phyloP scores from a whole-genome alignment of 768 basidiomycete genomes.

The Rhodotorula sphaerocarpa region DNA sequence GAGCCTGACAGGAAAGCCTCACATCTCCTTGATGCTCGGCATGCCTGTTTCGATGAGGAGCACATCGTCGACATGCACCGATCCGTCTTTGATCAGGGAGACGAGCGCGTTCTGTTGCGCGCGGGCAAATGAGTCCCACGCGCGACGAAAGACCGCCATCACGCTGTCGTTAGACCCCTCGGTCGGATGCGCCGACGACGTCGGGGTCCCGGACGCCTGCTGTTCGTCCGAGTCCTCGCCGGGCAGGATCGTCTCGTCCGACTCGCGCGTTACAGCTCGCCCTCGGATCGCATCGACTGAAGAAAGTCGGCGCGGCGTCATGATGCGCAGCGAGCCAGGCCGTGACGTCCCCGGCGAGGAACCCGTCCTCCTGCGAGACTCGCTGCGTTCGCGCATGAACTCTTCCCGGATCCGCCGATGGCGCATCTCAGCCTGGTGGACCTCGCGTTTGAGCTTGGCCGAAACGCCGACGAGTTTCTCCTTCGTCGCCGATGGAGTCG shows the following conservation, averaged over 20 bases:
- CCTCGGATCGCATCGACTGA: background rate
- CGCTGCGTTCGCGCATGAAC: background rate
- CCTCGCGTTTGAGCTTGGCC: conserved; percentile 24
- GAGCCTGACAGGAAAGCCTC: background rate
- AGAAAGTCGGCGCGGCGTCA: background rate
- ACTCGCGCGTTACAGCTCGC: background rate
- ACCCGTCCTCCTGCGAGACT: too few relatives aligned
- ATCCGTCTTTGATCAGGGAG: conserved; percentile 41
- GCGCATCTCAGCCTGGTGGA: conserved; percentile 10
- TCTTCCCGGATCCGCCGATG: conserved; percentile 14
- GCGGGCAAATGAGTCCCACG: conserved; percentile 94
- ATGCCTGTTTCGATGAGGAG: conserved; percentile 30
- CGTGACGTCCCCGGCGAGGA: too few relatives aligned
- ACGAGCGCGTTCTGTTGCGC: conserved; percentile 97
- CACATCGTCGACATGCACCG: conserved; percentile 30
- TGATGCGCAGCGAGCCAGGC: too few relatives aligned
- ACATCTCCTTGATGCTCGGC: conserved; percentile 29
- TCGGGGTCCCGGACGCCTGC: background rate
- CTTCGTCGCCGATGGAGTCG: conserved; percentile 6
- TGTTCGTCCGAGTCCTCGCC: background rate
- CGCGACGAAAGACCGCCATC: conserved; percentile 15
- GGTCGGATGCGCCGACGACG: conserved; percentile 3
- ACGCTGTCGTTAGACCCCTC: background rate
- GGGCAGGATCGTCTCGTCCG: background rate
- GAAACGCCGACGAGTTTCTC: conserved; percentile 20